Base-by-base conservation (phyloP, 192 early-diverging fungal genomes). In the Rhizoclosmatium globosum region DNA sequence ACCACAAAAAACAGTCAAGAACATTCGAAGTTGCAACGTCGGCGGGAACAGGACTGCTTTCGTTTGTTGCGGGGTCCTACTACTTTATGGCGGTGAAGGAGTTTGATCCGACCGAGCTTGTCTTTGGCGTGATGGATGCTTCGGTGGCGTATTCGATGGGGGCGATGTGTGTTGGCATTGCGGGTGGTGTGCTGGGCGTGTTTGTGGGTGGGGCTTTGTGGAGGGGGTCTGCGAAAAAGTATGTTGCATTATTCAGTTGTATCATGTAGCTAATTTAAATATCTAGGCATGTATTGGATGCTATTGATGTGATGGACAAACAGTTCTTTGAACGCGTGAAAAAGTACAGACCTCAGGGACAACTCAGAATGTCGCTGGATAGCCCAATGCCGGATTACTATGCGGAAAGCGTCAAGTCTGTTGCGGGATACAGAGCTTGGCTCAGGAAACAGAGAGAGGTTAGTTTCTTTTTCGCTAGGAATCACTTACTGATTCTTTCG, bases 391-490 rank as follows among this genome's bases (percentile, higher is more conserved):
- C 95, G 19, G 94, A 96, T 86, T 97, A 92, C 81, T 97, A 96
- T 76, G 95, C 94, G 53, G 95, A 98, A 77, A 95, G 94, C 79
- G 94, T 98, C 84, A 91, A 91, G 68, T 94, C 92, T 56, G 90
- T 98, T 43, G 57, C 73, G 6, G 94, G 89, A 60, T 98, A 98
- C 81, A 89, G 95, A 56, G 81, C 83, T 46, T 98, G 96, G 96
- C 86, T 97, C 48, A 84, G 93, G 78, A 96, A 95, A 82, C 96
- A 98, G 86, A 70, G 38, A 7, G 39, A 45, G 2, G 21, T 17
- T 57, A 0, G 31, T 71, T 56, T 57, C 17, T 21, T 71, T 39
- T 71, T 57, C 3, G 19, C 7, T 44, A 39, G 31, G 9, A 38
- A 38, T 43, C 56, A 50, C n/a, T 17, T 17, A 13, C 43, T 44